These are phyloP conservation scores for Trypanosoma rangeli DNA, from an alignment of 208 protist genomes.

Conservation along the genomic window DNA sequence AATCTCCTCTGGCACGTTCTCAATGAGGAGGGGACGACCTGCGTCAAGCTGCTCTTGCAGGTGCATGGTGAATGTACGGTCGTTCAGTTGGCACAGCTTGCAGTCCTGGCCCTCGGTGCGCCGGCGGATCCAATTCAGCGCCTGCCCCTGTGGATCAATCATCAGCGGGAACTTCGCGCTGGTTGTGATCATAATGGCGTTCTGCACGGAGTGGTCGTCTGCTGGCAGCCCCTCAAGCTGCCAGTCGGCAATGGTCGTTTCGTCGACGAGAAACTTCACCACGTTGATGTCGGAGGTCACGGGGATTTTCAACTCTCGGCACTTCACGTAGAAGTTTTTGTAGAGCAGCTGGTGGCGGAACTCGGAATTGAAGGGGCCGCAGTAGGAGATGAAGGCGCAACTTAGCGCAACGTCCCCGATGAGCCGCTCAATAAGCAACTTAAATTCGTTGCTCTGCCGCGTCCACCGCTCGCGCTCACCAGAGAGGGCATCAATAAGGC, in stretches of 20 bases:
- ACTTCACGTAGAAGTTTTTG: slow-evolving; percentile 93
- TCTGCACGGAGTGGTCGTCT: slow-evolving; percentile 99
- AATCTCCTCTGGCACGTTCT: slow-evolving; percentile 97
- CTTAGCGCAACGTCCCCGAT: slow-evolving; percentile 97
- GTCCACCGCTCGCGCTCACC: slow-evolving; percentile 97
- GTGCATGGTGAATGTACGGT: slow-evolving; percentile 92
- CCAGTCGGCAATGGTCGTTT: slow-evolving; percentile 97
- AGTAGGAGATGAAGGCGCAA: slow-evolving; percentile 98
- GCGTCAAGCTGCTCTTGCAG: slow-evolving; percentile 95
- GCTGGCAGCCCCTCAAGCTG: slow-evolving; percentile 97
- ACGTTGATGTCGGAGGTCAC: slow-evolving; percentile 94
- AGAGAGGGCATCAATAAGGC: slow-evolving; percentile 96
- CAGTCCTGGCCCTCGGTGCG: slow-evolving; percentile 79
- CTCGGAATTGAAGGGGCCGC: slow-evolving; percentile 98
- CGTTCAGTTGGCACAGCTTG: slow-evolving; percentile 92
- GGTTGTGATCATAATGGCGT: slow-evolving; percentile 98
- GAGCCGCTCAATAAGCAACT: slow-evolving; percentile 93
- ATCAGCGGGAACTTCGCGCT: slow-evolving; percentile 96
- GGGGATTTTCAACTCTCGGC: slow-evolving; percentile 89
- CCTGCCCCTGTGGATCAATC: slow-evolving; percentile 99
- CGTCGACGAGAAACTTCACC: slow-evolving; percentile 95
- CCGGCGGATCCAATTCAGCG: slow-evolving; percentile 95
- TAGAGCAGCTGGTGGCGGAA: slow-evolving; percentile 95
- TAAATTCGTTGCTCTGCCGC: slow-evolving; percentile 96
- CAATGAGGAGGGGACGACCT: slow-evolving; percentile 92